Evolutionary conservation across 2,329 filamentous ascomycete genomes (phyloP).

Genomic region (Exophiala aquamarina): DNA sequence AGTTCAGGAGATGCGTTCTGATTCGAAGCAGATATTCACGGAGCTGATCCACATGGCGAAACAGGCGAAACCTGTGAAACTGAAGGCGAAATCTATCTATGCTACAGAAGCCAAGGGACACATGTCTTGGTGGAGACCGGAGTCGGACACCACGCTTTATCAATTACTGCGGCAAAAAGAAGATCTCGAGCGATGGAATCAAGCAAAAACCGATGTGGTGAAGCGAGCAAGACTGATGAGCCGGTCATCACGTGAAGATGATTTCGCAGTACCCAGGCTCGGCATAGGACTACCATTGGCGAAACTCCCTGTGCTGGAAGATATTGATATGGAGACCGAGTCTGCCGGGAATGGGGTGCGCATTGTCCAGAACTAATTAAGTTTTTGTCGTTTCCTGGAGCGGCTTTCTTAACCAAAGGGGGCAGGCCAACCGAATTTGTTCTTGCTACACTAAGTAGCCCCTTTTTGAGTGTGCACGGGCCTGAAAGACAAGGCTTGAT

Average conservation of each 20-base stretch:
- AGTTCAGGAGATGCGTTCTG: slow-evolving; percentile 36
- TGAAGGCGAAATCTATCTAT: slow-evolving; percentile 29
- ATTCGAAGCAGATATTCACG: slow-evolving; percentile 43
- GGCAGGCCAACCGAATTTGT: too few relatives aligned
- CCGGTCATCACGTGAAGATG: too few relatives aligned
- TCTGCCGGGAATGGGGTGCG: too few relatives aligned
- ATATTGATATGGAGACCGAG: too few relatives aligned
- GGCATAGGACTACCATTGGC: slow-evolving; percentile 5
- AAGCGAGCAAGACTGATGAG: slow-evolving; percentile 11
- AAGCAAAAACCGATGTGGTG: slow-evolving; percentile 19
- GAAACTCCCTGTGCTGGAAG: too few relatives aligned
- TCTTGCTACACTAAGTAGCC: too few relatives aligned
- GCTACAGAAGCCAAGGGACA: neutral
- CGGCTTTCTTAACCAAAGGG: too few relatives aligned
- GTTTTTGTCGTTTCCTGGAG: too few relatives aligned
- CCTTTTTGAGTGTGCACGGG: too few relatives aligned
- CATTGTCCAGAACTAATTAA: too few relatives aligned
- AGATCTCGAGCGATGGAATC: slow-evolving; percentile 46
- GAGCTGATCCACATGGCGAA: slow-evolving; percentile 45
- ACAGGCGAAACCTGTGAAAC: slow-evolving; percentile 39
- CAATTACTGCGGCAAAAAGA: slow-evolving; percentile 46
- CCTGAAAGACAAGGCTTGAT: too few relatives aligned
- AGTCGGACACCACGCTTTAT: slow-evolving; percentile 44
- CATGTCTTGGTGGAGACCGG: slow-evolving; percentile 37
- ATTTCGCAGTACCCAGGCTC: neutral